These are phyloP conservation scores for Suillus brevipes DNA, from an alignment of 768 basidiomycete genomes.

Conservation along the genomic window DNA sequence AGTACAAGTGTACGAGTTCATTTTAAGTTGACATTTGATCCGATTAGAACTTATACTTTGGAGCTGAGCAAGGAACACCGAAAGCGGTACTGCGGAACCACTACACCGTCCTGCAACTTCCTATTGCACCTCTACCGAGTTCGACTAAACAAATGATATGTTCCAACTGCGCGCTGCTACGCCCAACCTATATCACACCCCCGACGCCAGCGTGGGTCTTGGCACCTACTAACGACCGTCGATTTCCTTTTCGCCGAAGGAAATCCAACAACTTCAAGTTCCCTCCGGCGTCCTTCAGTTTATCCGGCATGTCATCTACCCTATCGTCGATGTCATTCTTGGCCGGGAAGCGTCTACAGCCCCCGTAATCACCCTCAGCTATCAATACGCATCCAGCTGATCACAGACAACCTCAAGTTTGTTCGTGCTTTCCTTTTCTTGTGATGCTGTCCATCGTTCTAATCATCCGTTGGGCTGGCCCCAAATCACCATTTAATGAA, in stretches of 20 bases:
- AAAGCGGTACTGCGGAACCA: neutral
- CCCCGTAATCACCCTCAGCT: neutral
- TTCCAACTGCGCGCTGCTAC: neutral
- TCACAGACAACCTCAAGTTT: neutral
- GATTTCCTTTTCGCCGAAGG: neutral
- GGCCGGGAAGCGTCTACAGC: neutral
- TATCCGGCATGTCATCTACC: neutral
- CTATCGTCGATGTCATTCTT: neutral
- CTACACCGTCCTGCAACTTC: neutral
- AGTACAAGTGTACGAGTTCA: neutral
- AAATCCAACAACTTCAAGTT: neutral
- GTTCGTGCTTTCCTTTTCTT: neutral
- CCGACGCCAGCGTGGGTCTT: neutral
- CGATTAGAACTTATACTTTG: neutral
- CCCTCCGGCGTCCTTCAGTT: neutral
- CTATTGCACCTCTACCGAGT: neutral
- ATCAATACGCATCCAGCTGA: neutral
- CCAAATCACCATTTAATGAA: neutral
- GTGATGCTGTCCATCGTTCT: neutral
- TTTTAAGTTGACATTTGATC: neutral
- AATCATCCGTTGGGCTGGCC: neutral
- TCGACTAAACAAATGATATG: neutral
- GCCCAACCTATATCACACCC: neutral
- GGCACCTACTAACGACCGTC: neutral
- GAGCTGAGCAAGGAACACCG: neutral